These are phyloP conservation scores for Phytophthora parvispora DNA, from an alignment of 352 stramenopile genomes.

Conservation along the genomic window DNA sequence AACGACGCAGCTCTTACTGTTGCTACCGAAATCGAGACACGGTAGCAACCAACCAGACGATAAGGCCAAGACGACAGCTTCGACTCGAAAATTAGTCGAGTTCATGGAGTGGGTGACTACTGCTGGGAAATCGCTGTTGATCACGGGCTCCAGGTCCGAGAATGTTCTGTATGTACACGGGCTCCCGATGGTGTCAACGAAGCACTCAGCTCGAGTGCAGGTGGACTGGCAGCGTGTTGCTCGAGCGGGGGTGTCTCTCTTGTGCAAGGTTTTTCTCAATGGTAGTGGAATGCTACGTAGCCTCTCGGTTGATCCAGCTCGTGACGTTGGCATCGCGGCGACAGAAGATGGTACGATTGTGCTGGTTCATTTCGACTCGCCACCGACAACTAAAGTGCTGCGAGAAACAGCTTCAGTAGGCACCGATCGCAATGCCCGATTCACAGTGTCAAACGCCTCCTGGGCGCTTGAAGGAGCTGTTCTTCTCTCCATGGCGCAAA, in stretches of 20 bases:
- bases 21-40: constrained; percentile 14
- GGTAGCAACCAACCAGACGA: constrained; percentile 5
- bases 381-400: constrained; percentile 32
- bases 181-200: constrained; percentile 48
- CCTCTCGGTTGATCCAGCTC: constrained; percentile 54
- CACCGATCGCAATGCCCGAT: background rate
- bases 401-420: background rate
- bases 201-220: constrained; percentile 27
- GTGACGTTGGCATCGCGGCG: constrained; percentile 44
- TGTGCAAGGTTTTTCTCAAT: constrained; percentile 37
- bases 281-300: constrained; percentile 27
- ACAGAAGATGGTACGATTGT: constrained; percentile 36
- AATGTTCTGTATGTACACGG: constrained; percentile 48
- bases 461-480: constrained; percentile 46
- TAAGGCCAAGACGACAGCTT: constrained; percentile 1
- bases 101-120: constrained; percentile 38
- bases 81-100: constrained; percentile 16
- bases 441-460: background rate
- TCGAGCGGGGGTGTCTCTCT: constrained; percentile 45
- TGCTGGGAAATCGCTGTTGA: constrained; percentile 35
- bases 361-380: constrained; percentile 47
- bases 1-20: constrained; percentile 45
- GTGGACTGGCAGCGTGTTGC: constrained; percentile 58
- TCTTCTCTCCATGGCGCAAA: constrained; percentile 39
- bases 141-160: constrained; percentile 36